phyloP scores from a whole-genome alignment of 352 stramenopile genomes.

The Phytophthora megakarya region DNA sequence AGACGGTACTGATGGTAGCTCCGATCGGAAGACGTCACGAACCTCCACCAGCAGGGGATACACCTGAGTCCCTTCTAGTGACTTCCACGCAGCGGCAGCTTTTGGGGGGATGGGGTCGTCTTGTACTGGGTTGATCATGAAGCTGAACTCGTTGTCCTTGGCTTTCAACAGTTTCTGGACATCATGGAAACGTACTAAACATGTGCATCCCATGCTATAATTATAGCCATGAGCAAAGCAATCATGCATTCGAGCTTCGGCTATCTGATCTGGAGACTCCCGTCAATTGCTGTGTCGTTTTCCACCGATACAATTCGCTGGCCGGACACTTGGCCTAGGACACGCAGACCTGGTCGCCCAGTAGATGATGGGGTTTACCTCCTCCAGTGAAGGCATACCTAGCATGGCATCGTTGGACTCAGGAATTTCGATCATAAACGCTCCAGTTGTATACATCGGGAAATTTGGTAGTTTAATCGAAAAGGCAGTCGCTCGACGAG shows the following conservation, averaged over 20 bases:
- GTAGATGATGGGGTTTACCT: constrained; percentile 11
- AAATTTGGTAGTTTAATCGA: constrained; percentile 4
- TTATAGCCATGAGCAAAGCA: not conserved
- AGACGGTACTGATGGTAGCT: constrained; percentile 6
- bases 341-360: not conserved
- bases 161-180: not conserved
- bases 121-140: not conserved
- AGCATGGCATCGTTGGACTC: constrained; percentile 13
- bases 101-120: not conserved
- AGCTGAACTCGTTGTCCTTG: constrained; percentile 12
- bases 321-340: not conserved
- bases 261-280: not conserved
- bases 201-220: not conserved
- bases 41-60: constrained; percentile 5
- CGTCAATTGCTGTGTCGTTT: not conserved
- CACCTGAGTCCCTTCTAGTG: not conserved
- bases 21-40: not conserved
- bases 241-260: not conserved
- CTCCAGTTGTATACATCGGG: constrained; percentile 3
- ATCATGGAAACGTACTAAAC: not conserved
- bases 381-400: constrained; percentile 15
- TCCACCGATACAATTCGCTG: not conserved
- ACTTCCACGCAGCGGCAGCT: not conserved
- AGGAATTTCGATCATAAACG: constrained; percentile 19
- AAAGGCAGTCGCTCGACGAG: not conserved